Conservation (phyloP, 108 stramenopile genomes). For the Aurantiochytrium sp. region DNA sequence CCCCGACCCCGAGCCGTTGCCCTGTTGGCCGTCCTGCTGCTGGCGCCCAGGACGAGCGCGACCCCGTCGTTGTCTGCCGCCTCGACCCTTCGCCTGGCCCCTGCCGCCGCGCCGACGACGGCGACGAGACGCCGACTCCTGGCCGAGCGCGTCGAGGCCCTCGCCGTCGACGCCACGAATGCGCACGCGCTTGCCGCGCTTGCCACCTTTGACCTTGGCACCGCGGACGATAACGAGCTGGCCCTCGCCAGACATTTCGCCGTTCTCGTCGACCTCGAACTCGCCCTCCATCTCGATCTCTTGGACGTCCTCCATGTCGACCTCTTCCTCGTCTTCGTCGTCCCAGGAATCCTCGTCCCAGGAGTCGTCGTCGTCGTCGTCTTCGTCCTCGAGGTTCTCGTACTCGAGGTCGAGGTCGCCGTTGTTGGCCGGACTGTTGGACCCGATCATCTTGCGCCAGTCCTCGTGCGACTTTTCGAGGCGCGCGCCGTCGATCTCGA, state of each 20-base stretch:
- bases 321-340: not conserved
- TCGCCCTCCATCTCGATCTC: slow-evolving; percentile 25
- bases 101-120: not conserved
- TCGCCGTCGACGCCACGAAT: not conserved
- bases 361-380: not conserved
- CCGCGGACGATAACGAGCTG: not conserved
- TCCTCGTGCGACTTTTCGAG: slow-evolving; percentile 15
- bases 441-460: not conserved
- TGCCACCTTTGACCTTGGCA: not conserved
- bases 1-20: not conserved
- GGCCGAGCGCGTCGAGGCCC: not conserved
- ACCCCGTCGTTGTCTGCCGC: not conserved
- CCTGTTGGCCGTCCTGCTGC: not conserved
- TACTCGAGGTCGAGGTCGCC: not conserved
- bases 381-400: not conserved
- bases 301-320: not conserved
- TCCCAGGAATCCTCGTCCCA: not conserved
- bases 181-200: slow-evolving; percentile 22
- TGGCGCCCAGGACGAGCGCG: not conserved
- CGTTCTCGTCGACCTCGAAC: not conserved
- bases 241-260: slow-evolving; percentile 8
- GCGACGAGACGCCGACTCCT: not conserved
- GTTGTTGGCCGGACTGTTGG: not conserved
- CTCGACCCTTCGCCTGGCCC: not conserved
- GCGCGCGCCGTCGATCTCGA: not conserved